Base-by-base conservation (phyloP, 345 rosid genomes). In the Kandelia obovata region DNA sequence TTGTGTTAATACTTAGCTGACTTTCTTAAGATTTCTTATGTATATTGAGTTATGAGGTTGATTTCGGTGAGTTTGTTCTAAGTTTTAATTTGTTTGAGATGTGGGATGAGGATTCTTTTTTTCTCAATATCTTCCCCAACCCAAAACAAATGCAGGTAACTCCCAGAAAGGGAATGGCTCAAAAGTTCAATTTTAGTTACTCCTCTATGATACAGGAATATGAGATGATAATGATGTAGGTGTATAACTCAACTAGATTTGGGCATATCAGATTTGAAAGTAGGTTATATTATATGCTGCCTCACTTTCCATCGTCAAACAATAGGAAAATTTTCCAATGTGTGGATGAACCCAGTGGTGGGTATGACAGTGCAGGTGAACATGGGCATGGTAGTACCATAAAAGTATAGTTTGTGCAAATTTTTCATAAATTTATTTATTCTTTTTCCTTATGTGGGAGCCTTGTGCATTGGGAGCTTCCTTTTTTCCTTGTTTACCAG, bases 401-500 rank as follows among this genome's bases (percentile, higher is more conserved):
- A 21, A 4, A 64, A 3, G 31, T 32, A 6, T 10, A 25, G 28
- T 61, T 61, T 61, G 2, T 47, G 67, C 51, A 46, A 63, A 59
- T 28, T 13, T 43, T 39, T 39, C 47, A 39, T 39, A 39, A 39
- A 39, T 39, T 39, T 39, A 37, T 37, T 35, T 37, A 10, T 10
- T 39, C 16, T 10, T 39, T 39, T 43, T 43, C 19, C 49, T 43
- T 43, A 19, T 43, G 49, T 39, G 46, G 4, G 46, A 39, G 46
- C 46, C 46, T 2, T 11, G 4, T 39, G 46, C 16, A 39, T 43
- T 13, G 49, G 5, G 19, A 43, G 13, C 32, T 26, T 11, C 28
- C 23, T 49, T 62, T 1, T 26, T 47, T 61, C 68, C 28, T 31
- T 61, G 25, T 28, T 55, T 56, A n/a, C 30, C 66, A 62, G 71